Evolutionary conservation across 148 eudicot genomes (phyloP).

Genomic region (Chenopodium formosanum): DNA sequence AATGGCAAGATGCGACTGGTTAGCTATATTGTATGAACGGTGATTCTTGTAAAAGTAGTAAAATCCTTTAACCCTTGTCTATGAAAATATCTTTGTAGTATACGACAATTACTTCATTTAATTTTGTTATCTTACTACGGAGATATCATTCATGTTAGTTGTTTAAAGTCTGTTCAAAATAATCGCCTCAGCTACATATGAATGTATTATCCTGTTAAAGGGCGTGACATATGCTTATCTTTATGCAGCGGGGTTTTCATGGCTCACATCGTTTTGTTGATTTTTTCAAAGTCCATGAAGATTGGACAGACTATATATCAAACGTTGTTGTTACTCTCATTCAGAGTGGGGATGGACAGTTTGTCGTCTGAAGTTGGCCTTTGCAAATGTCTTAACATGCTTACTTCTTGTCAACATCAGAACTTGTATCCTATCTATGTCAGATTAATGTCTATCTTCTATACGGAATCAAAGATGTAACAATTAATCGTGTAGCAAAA

Average conservation of each 20-base stretch:
- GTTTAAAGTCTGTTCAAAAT: neutral
- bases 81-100: neutral
- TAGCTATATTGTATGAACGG: neutral
- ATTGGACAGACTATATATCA: neutral
- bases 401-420: no score
- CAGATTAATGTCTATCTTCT: no score
- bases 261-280: neutral
- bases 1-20: neutral
- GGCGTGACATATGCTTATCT: neutral
- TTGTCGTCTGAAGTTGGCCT: no score
- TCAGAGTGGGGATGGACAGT: no score
- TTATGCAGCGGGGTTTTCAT: neutral
- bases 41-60: neutral
- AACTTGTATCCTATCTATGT: no score
- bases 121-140: neutral
- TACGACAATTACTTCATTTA: neutral
- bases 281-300: neutral
- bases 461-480: no score
- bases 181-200: neutral
- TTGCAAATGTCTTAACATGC: no score
- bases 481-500: no score
- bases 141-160: neutral
- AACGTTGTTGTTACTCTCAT: neutral
- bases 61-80: neutral
- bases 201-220: neutral